These are phyloP conservation scores for Fusarium beomiforme DNA, from an alignment of 2,329 filamentous ascomycete species.

Conservation along the genomic window DNA sequence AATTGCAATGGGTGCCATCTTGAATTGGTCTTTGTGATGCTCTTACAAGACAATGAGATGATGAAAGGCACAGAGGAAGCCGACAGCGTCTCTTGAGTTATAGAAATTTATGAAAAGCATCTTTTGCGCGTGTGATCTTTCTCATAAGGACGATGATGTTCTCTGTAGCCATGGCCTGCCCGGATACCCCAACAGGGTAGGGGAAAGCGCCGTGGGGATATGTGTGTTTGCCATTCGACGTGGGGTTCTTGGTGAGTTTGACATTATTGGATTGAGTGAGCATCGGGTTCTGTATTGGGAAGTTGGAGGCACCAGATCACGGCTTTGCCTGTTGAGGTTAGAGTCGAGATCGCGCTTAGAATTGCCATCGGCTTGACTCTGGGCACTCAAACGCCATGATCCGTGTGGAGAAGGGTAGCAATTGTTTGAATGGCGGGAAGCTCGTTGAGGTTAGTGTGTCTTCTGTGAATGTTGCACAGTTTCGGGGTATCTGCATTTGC, in stretches of 20 bases:
- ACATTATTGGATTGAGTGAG: not conserved
- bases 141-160: not conserved
- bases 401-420: not conserved
- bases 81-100: conserved; percentile 4
- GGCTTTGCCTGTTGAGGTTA: conserved; percentile 3
- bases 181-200: not conserved
- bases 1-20: conserved; percentile 41
- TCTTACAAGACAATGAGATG: not conserved
- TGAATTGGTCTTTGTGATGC: not conserved
- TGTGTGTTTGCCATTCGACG: conserved; percentile 2
- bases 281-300: conserved; percentile 8
- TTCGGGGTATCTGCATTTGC: not conserved
- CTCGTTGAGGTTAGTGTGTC: not conserved
- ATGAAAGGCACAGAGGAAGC: not conserved
- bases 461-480: not conserved
- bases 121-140: conserved; percentile 15
- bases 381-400: not conserved
- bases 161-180: not conserved
- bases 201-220: conserved; percentile 16
- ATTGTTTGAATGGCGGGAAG: not conserved
- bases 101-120: conserved; percentile 10
- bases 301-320: conserved; percentile 24
- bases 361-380: conserved; percentile 2
- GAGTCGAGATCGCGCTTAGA: conserved; percentile 19
- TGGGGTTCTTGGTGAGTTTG: not conserved